Evolutionary conservation across 2,329 filamentous ascomycete species (phyloP), one percentile per base, ranked within the genome.

Genomic region (Dendryphion nanum): DNA sequence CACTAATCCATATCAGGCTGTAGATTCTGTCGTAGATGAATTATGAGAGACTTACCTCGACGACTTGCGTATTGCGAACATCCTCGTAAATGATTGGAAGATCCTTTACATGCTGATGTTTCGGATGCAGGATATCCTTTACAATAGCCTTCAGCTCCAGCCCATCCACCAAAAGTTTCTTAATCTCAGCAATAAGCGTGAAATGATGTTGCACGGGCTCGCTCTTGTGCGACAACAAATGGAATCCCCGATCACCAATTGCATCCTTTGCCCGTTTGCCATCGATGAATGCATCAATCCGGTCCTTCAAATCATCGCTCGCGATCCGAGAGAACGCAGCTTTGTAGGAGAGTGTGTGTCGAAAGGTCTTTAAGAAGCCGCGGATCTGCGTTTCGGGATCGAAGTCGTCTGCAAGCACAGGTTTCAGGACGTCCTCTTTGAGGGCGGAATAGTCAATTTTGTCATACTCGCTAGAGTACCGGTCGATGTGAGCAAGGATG

Each of bases 161-260:
- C 3, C 33, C 30, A 18, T 40, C 23, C 5, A 53, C 13, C 3
- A 53, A 23, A 4, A 50, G 24, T 7, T 48, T 38, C 36, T 50
- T 49, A 31, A 53, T 18, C 24, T 41, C 37, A n/a, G 30, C 30
- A 7, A 50, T 28, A 8, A 59, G 45, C 14, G 49, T 52, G 35
- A 67, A 65, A 38, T 66, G 63, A 33, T 58, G 51, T 33, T 55
- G 57, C 6, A 58, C 59, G 1, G 54, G 48, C 4, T 59, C 53
- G 40, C 61, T 66, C 6, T 53, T 51, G 18, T 57, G 57, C 4
- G 38, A 34, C 6, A 33, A 18, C 10, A 64, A 28, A 21, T 50
- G 35, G 39, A 65, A 62, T 17, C 38, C 51, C 7, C 50, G 46
- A 23, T 40, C 51, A 23, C 29, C 43, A 19, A 51, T 41, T 18